Base-by-base conservation (phyloP, 352 stramenopile species). In the Pythium scleroteichum region DNA sequence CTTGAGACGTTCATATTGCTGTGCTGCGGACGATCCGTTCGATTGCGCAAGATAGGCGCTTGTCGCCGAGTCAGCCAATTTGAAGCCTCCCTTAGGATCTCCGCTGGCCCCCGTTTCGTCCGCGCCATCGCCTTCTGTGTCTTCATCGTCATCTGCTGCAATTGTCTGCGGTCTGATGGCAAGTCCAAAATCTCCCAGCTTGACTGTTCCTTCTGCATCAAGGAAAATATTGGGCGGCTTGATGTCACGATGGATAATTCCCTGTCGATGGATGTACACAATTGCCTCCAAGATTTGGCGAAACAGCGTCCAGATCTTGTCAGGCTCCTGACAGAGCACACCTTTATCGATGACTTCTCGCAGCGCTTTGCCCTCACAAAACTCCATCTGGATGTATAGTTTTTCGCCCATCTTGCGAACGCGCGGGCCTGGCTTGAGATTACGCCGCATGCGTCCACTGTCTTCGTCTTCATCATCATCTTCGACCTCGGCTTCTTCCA, bases 311-410 rank as follows among this genome's bases (percentile, higher is more conserved):
- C 94, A 98, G 27, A 98, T 93, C 59, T 96, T 94, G 58, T 95
- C 84, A 2, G 79, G 73, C n/a, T 93, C 75, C 69, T 88, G 78
- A 55, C 73, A 92, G 24, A 98, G 66, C 0, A 68, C 67, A 16
- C 79, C 80, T 46, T 98, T 88, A 65, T 99, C 95, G 59, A 98
- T 98, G 33, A 98, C 80, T 42, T 98, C 90, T 53, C 94, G 76
- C 33, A 99, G 74, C 24, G 94, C 97, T 48, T 96, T 98, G 9
- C 87, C 78, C 45, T 95, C 80, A 49, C 96, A 99, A 65, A 94
- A 99, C 71, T 99, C 92, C 95, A 99, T 99, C 71, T 98, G 90
- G 61, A 97, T 97, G 63, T 94, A 96, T 53, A 97, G 70, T 59
- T 81, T 88, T 57, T 95, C 87, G 33, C 78, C 77, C 48, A 73